A percentile compares a stretch with the other conserved stretches of the same genome.
Evolutionary conservation across 2,329 filamentous ascomycete genomes (phyloP).

Genomic region (Fusarium sp.): DNA sequence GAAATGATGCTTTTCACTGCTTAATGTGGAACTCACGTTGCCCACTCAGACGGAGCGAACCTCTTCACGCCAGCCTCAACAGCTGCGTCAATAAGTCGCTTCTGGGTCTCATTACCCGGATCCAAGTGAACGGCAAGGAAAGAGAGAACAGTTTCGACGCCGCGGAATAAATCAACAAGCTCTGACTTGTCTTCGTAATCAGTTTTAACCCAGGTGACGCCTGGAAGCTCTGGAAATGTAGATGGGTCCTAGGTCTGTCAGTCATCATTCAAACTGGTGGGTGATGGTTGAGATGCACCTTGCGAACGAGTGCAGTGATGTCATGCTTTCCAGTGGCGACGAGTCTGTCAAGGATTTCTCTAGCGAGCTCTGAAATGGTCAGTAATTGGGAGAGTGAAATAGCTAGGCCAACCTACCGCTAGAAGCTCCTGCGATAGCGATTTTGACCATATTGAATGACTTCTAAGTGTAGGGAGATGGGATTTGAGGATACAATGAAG

Average conservation of each 20-base stretch:
- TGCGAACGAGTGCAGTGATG: background rate
- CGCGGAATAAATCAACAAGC: background rate
- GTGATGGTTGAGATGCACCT: accelerated
- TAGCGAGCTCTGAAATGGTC: background rate
- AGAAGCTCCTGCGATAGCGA: background rate
- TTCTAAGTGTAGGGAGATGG: accelerated
- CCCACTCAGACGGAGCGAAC: conserved; percentile 13
- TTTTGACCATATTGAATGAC: background rate
- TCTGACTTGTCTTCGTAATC: background rate
- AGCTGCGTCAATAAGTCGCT: conserved; percentile 1
- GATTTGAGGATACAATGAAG: accelerated
- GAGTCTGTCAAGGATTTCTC: conserved; percentile 3
- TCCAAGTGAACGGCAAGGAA: conserved; percentile 1
- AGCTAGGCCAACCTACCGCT: background rate
- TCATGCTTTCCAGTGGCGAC: background rate
- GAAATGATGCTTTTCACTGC: accelerated
- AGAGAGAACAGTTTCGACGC: background rate
- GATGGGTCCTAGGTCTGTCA: background rate
- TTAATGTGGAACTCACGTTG: background rate
- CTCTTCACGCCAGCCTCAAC: background rate
- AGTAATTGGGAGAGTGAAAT: accelerated
- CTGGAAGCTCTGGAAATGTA: background rate
- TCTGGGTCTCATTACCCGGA: background rate
- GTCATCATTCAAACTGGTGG: accelerated
- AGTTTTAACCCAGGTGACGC: background rate